Evolutionary conservation across 495 filamentous ascomycete genomes (phyloP).

Genomic region (Cryomyces minteri): DNA sequence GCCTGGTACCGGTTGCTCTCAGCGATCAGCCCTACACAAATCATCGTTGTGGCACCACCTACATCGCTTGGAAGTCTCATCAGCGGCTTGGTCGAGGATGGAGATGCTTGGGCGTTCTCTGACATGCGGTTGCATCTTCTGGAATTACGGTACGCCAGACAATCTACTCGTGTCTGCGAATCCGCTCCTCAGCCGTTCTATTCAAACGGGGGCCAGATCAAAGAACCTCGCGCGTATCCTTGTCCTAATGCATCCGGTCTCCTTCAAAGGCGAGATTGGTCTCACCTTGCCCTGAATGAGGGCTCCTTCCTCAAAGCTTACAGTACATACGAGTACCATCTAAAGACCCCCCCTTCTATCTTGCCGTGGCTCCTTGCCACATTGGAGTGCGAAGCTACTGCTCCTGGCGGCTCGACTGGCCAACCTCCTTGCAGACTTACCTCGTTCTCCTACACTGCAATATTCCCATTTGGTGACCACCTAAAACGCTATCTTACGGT

Average conservation of each 20-base stretch:
- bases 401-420: background rate
- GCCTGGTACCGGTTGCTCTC: conserved; percentile 6
- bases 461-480: conserved; percentile 9
- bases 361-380: background rate
- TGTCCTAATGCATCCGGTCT: background rate
- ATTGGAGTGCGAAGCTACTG: background rate
- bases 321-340: conserved; percentile 12
- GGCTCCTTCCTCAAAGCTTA: conserved; percentile 11
- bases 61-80: conserved; percentile 4
- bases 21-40: background rate
- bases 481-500: background rate
- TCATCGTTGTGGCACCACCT: conserved; percentile 6
- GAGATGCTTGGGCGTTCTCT: conserved; percentile 9
- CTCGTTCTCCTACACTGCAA: conserved; percentile 9
- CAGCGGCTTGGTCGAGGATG: conserved; percentile 2
- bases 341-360: conserved; percentile 8
- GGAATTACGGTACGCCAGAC: background rate
- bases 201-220: background rate
- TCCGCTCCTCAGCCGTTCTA: background rate
- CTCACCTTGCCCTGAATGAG: conserved; percentile 8
- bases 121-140: conserved; percentile 11
- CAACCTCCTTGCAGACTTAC: background rate
- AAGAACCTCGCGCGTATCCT: background rate
- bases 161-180: background rate
- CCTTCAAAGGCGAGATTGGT: conserved; percentile 1